Conservation (phyloP, 345 rosid genomes). For the Cardiospermum halicacabum region DNA sequence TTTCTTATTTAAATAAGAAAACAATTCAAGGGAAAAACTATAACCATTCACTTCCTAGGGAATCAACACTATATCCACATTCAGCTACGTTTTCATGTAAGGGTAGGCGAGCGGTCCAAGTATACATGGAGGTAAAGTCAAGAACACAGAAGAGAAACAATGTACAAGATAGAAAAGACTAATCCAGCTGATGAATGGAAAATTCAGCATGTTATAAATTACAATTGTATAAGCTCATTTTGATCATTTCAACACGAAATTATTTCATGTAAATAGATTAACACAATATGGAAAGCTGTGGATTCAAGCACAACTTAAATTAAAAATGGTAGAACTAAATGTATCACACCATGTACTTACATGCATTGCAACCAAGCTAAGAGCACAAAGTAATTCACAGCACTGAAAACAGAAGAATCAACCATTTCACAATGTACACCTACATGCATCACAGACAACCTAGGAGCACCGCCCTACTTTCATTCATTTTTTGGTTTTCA, state of each 20-base stretch:
- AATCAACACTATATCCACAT: neutral
- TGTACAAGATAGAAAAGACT: neutral
- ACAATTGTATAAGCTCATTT: neutral
- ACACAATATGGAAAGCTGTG: neutral
- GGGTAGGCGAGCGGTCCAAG: neutral
- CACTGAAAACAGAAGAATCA: no score
- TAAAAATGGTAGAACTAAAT: no score
- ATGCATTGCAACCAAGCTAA: no score
- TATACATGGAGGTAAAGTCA: conserved; percentile 4
- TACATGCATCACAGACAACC: no score
- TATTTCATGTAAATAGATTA: conserved; percentile 17
- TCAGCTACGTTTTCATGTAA: neutral
- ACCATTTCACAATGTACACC: no score
- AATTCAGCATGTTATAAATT: neutral
- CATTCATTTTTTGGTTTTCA: no score
- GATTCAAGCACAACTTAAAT: neutral
- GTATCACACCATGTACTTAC: no score
- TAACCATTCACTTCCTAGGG: neutral
- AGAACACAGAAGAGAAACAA: conserved; percentile 1
- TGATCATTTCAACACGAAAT: neutral
- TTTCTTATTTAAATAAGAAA: neutral
- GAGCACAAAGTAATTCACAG: no score
- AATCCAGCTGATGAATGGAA: neutral
- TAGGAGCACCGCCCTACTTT: no score
- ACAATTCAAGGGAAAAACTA: neutral